Percentiles rank a stretch among this genome's conserved stretches.
phyloP scores from a whole-genome alignment of 2,329 filamentous ascomycete genomes.

The Pseudocercospora eumusae region DNA sequence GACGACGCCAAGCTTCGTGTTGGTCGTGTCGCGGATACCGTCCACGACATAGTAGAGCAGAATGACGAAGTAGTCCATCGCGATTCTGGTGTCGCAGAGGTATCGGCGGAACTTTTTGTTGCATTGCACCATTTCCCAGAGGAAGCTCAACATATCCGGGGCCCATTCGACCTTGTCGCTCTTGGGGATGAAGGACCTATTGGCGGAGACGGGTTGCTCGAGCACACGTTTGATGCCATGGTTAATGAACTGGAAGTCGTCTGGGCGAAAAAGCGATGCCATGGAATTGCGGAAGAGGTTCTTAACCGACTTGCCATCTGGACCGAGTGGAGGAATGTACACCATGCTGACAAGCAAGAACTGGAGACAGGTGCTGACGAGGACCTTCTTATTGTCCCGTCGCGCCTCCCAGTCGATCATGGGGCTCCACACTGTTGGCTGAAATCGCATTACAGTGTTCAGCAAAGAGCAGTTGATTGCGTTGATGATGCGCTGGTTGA shows the following conservation, averaged over 20 bases:
- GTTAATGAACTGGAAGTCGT: constrained; percentile 91
- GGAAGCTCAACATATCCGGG: constrained; percentile 93
- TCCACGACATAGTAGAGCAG: constrained; percentile 92
- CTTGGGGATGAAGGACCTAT: constrained; percentile 80
- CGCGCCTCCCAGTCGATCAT: constrained; percentile 86
- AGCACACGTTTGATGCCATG: constrained; percentile 55
- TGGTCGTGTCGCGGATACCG: constrained; percentile 79
- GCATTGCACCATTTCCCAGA: constrained; percentile 96
- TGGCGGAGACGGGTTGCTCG: constrained; percentile 83
- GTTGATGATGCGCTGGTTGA: constrained; percentile 88
- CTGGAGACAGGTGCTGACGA: constrained; percentile 90
- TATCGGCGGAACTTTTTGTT: constrained; percentile 97
- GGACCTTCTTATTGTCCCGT: constrained; percentile 75
- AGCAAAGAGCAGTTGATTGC: constrained; percentile 88
- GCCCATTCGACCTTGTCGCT: constrained; percentile 81
- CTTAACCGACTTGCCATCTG: constrained; percentile 51
- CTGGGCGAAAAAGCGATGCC: constrained; percentile 83
- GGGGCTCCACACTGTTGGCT: constrained; percentile 88
- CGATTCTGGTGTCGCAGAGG: constrained; percentile 91
- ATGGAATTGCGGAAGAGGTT: constrained; percentile 95
- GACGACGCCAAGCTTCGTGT: constrained; percentile 87
- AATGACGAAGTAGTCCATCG: constrained; percentile 88
- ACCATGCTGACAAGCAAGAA: constrained; percentile 67
- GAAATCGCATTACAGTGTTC: constrained; percentile 95
- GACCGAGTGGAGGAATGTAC: constrained; percentile 32